Evolutionary conservation across 2,329 filamentous ascomycete species (phyloP), one percentile per base, ranked within the genome.

Genomic region (Reticulascus tulasneorum): DNA sequence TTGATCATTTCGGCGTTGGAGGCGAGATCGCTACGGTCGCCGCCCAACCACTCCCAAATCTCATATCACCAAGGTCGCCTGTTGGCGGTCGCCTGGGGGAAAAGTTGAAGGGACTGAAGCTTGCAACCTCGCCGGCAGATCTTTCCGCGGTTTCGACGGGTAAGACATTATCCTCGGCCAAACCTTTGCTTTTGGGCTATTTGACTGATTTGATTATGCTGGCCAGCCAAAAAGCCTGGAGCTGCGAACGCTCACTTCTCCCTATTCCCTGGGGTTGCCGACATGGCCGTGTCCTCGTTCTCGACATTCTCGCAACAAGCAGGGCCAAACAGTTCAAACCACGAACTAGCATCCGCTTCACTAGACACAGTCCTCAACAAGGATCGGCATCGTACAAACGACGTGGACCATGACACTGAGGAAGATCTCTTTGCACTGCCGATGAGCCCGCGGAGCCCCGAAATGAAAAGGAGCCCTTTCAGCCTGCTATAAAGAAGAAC

Each of bases 391-490:
- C 50, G 20, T 49, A 12, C 54, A 2, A 40, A 60, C n/a, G 47
- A 56, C 13, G 45, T 53, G 32, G 58, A 61, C 41, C 56, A 64
- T 39, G 77, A 82, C 25, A 75, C 73, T 1, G 84, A 88, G 47
- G 88, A 94, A 40, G 90, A 86, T 25, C 69, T 95, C 3, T 96
- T 96, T 54, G 89, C 88, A 1, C 73, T 94, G 34, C 88, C 87
- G 2, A 79, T 95, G 64, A 91, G 86, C 52, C 89, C 89, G 2
- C 73, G 89, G 33, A 90, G 86, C 51, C 89, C 89, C 0, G 88
- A 94, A 48, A 88, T 93, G 70, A 79, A 81, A 35, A 86, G 81
- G 49, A 90, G 86, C 53, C 89, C 88, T 0, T 96, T 95, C 54
- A 79, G 75, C 49, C 62, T 76, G 18, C n/a, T n/a, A n/a, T n/a